Conservation (phyloP, 176 grass and related monocot genomes). For the Panicum miliaceum region DNA sequence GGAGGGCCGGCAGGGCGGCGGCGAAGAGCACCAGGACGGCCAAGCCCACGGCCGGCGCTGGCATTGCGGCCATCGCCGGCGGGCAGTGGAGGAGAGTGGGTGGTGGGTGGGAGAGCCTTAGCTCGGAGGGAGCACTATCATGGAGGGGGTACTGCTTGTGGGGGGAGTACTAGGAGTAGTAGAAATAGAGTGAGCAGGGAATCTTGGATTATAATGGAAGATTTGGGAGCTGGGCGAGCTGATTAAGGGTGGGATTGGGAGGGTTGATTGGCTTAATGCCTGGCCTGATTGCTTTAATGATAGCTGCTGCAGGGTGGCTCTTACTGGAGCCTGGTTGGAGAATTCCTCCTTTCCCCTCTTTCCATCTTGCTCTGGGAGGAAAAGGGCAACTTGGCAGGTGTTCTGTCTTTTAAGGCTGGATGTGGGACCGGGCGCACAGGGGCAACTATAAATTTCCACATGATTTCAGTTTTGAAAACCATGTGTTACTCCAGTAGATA, state of each 20-base stretch:
- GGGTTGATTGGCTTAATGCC: slow-evolving; percentile 38
- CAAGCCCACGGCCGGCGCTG: slow-evolving; percentile 39
- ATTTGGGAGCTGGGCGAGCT: slow-evolving; percentile 42
- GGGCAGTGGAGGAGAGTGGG: slow-evolving; percentile 9
- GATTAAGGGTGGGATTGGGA: slow-evolving; percentile 25
- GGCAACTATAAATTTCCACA: slow-evolving; percentile 16
- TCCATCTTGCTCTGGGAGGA: slow-evolving; percentile 30
- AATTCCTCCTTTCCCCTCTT: slow-evolving; percentile 40
- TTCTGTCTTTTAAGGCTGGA: slow-evolving; percentile 47
- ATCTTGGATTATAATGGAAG: slow-evolving; percentile 75
- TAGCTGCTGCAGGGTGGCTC: slow-evolving; percentile 40
- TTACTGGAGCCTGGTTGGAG: slow-evolving; percentile 62
- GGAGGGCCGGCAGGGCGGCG: slow-evolving; percentile 19
- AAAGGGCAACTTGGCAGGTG: slow-evolving; percentile 44
- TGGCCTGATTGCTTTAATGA: slow-evolving; percentile 58
- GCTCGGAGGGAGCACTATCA: slow-evolving; percentile 41
- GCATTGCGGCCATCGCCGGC: slow-evolving; percentile 60
- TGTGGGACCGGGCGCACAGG: slow-evolving; percentile 29
- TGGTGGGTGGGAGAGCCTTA: slow-evolving; percentile 31
- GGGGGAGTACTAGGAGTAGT: slow-evolving; percentile 31
- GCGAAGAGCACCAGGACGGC: slow-evolving; percentile 36
- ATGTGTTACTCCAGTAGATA: background rate
- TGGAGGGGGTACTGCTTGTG: slow-evolving; percentile 35
- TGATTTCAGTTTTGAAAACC: slow-evolving; percentile 31
- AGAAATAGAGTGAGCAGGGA: slow-evolving; percentile 56